Percentiles rank a stretch among this genome's conserved stretches.
These are phyloP conservation scores for Eucalyptus leucophloia DNA, from an alignment of 345 rosid species.

Conservation along the genomic window DNA sequence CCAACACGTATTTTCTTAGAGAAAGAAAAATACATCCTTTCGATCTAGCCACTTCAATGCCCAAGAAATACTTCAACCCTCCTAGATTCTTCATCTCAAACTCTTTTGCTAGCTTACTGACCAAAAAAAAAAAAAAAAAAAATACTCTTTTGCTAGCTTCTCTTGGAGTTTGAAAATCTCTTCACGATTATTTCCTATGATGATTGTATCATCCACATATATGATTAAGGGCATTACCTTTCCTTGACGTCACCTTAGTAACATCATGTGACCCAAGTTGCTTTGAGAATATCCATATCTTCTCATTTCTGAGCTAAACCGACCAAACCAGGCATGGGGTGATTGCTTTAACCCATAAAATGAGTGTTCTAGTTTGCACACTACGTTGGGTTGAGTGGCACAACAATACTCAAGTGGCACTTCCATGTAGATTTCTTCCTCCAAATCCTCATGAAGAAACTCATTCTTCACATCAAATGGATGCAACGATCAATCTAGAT, in stretches of 20 bases:
- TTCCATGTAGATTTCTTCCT: background rate
- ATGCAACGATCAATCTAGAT: background rate
- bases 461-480: background rate
- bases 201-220: background rate
- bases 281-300: background rate
- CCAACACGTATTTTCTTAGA: background rate
- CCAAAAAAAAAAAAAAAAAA: no score
- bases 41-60: background rate
- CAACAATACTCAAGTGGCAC: background rate
- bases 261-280: background rate
- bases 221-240: background rate
- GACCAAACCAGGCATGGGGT: background rate
- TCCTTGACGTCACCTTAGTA: background rate
- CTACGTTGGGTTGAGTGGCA: background rate
- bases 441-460: background rate
- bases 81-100: background rate
- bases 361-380: background rate
- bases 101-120: no score
- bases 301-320: background rate
- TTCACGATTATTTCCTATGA: background rate
- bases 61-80: background rate
- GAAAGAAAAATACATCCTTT: no score
- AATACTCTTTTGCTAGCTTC: background rate
- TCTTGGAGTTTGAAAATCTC: background rate
- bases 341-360: background rate